Evolutionary conservation across 805 yeast genomes (phyloP).

Genomic region (Huiozyma naganishii): DNA sequence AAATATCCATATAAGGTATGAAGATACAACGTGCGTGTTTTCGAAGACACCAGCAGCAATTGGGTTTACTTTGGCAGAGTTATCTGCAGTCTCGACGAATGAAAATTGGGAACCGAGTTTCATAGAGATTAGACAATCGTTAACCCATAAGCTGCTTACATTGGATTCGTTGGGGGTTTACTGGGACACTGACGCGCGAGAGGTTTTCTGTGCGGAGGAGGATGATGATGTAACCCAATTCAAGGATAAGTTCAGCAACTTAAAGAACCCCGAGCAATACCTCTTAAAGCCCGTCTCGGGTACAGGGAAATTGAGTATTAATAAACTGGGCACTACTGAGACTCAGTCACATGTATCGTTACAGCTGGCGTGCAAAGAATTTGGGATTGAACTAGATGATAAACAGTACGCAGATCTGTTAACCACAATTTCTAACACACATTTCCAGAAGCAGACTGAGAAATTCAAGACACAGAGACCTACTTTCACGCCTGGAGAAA

Average conservation of each 20-base stretch:
- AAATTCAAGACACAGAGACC: conserved; percentile 71
- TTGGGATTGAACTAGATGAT: conserved; percentile 77
- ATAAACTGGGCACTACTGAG: conserved; percentile 67
- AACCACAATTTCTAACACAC: conserved; percentile 71
- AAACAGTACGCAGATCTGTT: conserved; percentile 75
- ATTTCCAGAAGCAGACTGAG: conserved; percentile 68
- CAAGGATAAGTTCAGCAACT: too few relatives aligned
- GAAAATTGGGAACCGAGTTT: conserved; percentile 77
- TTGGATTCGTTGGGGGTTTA: conserved; percentile 67
- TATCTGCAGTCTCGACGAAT: conserved; percentile 87
- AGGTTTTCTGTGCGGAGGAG: conserved; percentile 11
- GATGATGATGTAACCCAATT: conserved; percentile 27
- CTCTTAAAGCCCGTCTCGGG: conserved; percentile 85
- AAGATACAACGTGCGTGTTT: conserved; percentile 58
- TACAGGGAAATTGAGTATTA: conserved; percentile 67
- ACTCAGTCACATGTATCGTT: conserved; percentile 58
- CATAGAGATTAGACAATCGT: conserved; percentile 53
- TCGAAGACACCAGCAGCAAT: conserved; percentile 69
- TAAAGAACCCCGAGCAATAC: conserved; percentile 31
- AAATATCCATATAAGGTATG: conserved; percentile 86
- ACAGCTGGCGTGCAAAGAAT: conserved; percentile 74
- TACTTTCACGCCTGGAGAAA: conserved; percentile 34
- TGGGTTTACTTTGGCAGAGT: conserved; percentile 74
- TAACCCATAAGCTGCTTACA: conserved; percentile 68
- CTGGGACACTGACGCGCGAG: conserved; percentile 61